Base-by-base conservation (phyloP, 2,329 filamentous ascomycete species). In the Karstenula rhodostoma region DNA sequence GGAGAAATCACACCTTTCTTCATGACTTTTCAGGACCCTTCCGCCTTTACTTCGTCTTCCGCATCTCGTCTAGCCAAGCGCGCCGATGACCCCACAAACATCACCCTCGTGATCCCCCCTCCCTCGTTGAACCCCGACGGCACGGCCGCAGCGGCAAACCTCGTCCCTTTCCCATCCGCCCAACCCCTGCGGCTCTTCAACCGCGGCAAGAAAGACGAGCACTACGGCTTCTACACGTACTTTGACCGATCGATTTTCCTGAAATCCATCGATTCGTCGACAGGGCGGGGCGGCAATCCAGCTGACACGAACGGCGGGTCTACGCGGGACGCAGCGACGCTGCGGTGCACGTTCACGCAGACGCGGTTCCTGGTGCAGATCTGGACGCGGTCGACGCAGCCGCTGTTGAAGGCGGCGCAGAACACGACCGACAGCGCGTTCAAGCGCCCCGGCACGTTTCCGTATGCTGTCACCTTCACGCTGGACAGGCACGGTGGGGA, bases 151-250 rank as follows among this genome's bases (percentile, higher is more conserved):
- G 81, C 90, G 0, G 91, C 92, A 2, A 85, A 85, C 10, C 82
- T 97, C 63, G 86, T 95, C 48, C 91, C 93, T 0, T 82, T 86
- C 8, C 86, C 90, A 0, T 79, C 83, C 0, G 79, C 81, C 61
- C 95, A 98, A 71, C 94, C 93, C 0, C 82, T 98, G 13, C 87
- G 91, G 1, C 85, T 98, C 0, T 98, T 89, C 76, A 92, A 98
- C 75, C 90, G 93, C 22, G 93, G 91, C 19, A 82, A 91, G 29
- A 81, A 85, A 1, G 90, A 89, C 0, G 94, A 98, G 76, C 93
- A 97, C 78, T 97, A 96, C 77, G 93, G 92, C 2, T 97, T 97
- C 80, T 97, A 97, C 80, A 91, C 87, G 0, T 96, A 97, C 82
- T 98, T 91, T 77, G 89, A 93, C 78, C 92, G 93, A 66, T 90